A percentile compares a stretch with the other conserved stretches of the same genome.
These are phyloP conservation scores for Talaromyces sp. DNA, from an alignment of 2,329 filamentous ascomycete species.

Conservation along the genomic window DNA sequence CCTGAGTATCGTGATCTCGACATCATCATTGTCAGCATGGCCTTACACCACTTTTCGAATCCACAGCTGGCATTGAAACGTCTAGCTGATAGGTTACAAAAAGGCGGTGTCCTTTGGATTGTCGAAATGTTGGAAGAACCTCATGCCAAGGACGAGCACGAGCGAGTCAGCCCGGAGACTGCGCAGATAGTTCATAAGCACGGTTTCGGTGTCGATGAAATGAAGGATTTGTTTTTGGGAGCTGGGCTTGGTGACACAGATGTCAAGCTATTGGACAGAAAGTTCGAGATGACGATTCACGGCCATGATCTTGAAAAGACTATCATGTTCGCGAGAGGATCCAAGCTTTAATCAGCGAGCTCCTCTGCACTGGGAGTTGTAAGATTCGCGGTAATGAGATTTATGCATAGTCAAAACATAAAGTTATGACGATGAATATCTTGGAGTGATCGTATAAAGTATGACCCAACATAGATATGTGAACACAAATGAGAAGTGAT, in stretches of 20 bases:
- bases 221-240: slow-evolving; percentile 60
- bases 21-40: slow-evolving; percentile 59
- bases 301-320: slow-evolving; percentile 27
- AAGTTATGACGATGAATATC: background rate
- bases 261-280: slow-evolving; percentile 53
- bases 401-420: background rate
- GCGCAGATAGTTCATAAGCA: slow-evolving; percentile 59
- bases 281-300: slow-evolving; percentile 43
- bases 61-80: slow-evolving; percentile 57
- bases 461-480: background rate
- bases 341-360: slow-evolving; percentile 15
- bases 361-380: background rate
- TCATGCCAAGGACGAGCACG: slow-evolving; percentile 20
- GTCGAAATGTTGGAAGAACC: slow-evolving; percentile 63
- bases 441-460: background rate
- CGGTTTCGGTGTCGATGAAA: slow-evolving; percentile 61
- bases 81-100: slow-evolving; percentile 60
- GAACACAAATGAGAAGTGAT: background rate
- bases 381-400: background rate
- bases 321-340: slow-evolving; percentile 33
- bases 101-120: slow-evolving; percentile 65
- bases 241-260: slow-evolving; percentile 61
- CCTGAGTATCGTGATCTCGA: slow-evolving; percentile 68
- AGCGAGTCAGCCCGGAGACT: slow-evolving; percentile 33
- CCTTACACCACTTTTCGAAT: slow-evolving; percentile 67